A percentile compares a stretch with the other conserved stretches of the same genome.
phyloP scores from a whole-genome alignment of 164 flowering plant genomes.

The Euptelea pleiosperma region DNA sequence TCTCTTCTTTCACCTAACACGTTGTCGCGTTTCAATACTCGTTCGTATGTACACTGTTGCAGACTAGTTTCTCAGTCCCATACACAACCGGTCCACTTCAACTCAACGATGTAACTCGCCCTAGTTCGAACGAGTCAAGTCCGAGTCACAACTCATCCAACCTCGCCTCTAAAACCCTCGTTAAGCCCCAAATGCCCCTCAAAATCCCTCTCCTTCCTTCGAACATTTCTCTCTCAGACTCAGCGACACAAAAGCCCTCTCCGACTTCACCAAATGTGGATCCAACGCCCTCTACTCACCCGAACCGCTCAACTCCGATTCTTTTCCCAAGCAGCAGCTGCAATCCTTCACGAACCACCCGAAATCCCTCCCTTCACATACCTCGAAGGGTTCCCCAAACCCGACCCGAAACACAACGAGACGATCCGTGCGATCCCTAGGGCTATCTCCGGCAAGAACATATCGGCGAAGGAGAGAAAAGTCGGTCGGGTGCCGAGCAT shows the following conservation, averaged over 20 bases:
- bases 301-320: slow-evolving; percentile 31
- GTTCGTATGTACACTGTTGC: no score
- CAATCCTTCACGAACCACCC: slow-evolving; percentile 19
- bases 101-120: no score
- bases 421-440: slow-evolving; percentile 72
- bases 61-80: no score
- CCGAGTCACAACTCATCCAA: no score
- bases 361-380: slow-evolving; percentile 34
- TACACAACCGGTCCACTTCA: no score
- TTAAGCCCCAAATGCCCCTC: no score
- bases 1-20: no score
- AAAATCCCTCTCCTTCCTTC: no score
- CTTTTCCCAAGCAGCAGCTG: slow-evolving; percentile 47
- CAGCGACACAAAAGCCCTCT: not conserved
- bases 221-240: no score
- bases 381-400: slow-evolving; percentile 62
- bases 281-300: slow-evolving; percentile 26
- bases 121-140: no score
- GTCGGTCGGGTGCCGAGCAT: slow-evolving; percentile 79
- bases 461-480: slow-evolving; percentile 63
- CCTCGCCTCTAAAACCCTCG: no score
- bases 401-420: slow-evolving; percentile 73
- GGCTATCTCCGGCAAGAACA: slow-evolving; percentile 45
- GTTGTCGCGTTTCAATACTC: no score
- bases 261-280: slow-evolving; percentile 34